phyloP scores from a whole-genome alignment of 1,284 basidiomycete species.

The Ustilago tritici region DNA sequence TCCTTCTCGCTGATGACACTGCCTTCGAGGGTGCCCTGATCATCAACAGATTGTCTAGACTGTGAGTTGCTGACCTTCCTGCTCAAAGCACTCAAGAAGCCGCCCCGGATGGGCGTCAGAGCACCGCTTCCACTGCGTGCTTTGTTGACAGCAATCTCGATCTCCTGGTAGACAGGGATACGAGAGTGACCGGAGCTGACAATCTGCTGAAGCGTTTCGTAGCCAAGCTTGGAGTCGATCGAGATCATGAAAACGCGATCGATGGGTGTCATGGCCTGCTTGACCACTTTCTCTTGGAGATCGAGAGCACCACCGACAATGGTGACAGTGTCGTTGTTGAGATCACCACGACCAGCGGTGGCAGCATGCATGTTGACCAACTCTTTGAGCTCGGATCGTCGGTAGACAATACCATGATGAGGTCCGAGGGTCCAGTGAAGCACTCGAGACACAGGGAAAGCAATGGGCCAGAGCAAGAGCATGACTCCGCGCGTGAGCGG shows the following conservation, averaged over 20 bases:
- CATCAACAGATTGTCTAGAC: slow-evolving; percentile 26
- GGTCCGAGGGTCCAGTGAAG: slow-evolving; percentile 68
- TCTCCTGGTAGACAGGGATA: slow-evolving; percentile 71
- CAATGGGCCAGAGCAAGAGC: slow-evolving; percentile 67
- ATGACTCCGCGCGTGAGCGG: slow-evolving; percentile 66
- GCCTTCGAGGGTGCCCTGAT: slow-evolving; percentile 43
- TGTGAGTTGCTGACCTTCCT: slow-evolving; percentile 69
- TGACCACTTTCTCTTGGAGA: slow-evolving; percentile 78
- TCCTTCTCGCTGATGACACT: slow-evolving; percentile 37
- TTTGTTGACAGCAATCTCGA: slow-evolving; percentile 70
- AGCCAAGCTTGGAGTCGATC: slow-evolving; percentile 82
- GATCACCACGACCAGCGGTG: slow-evolving; percentile 74
- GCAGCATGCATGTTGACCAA: slow-evolving; percentile 79
- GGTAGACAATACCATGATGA: slow-evolving; percentile 68
- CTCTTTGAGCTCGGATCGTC: slow-evolving; percentile 76
- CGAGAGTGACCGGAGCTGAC: slow-evolving; percentile 82
- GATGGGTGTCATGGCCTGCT: slow-evolving; percentile 84
- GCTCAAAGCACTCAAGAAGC: slow-evolving; percentile 43
- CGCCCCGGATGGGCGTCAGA: slow-evolving; percentile 39
- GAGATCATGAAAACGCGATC: slow-evolving; percentile 79
- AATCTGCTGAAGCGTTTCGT: slow-evolving; percentile 79
- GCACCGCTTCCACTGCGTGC: slow-evolving; percentile 43
- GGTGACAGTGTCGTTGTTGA: slow-evolving; percentile 79
- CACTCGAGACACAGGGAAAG: slow-evolving; percentile 69
- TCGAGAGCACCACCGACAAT: slow-evolving; percentile 82